phyloP scores from a whole-genome alignment of 2,329 filamentous ascomycete species.

The Aspergillus vadensis region DNA sequence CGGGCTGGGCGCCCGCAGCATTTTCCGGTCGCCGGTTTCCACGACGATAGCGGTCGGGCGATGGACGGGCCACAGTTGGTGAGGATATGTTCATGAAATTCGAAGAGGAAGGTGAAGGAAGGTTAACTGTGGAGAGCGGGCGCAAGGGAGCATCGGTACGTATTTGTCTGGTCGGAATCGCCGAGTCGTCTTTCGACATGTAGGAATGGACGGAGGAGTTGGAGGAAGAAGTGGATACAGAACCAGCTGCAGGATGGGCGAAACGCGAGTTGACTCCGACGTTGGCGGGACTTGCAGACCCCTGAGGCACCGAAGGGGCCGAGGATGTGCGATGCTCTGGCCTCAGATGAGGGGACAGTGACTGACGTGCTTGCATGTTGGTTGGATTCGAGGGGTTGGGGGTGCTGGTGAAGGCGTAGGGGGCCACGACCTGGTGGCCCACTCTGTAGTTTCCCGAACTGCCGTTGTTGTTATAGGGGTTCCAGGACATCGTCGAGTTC shows the following conservation, averaged over 20 bases:
- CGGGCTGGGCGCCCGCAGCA: conserved; percentile 23
- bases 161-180: conserved; percentile 43
- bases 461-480: conserved; percentile 44
- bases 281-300: conserved; percentile 34
- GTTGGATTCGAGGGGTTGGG: conserved; percentile 60
- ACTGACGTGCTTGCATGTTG: conserved; percentile 56
- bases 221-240: conserved; percentile 56
- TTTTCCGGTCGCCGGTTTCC: conserved; percentile 60
- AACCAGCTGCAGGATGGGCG: conserved; percentile 53
- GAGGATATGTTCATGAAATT: conserved; percentile 52
- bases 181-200: conserved; percentile 53
- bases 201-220: conserved; percentile 50
- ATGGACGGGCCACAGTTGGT: conserved; percentile 64
- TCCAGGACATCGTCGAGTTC: conserved; percentile 44
- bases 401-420: conserved; percentile 75
- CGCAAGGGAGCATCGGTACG: conserved; percentile 41
- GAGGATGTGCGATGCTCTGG: conserved; percentile 59
- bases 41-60: conserved; percentile 83
- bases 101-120: conserved; percentile 55
- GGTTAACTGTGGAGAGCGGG: conserved; percentile 51
- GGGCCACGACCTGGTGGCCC: conserved; percentile 66
- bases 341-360: conserved; percentile 56
- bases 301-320: conserved; percentile 51
- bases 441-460: conserved; percentile 49
- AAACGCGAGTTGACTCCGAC: conserved; percentile 36